Base-by-base conservation (phyloP, 768 basidiomycete species). In the Mycena metata region DNA sequence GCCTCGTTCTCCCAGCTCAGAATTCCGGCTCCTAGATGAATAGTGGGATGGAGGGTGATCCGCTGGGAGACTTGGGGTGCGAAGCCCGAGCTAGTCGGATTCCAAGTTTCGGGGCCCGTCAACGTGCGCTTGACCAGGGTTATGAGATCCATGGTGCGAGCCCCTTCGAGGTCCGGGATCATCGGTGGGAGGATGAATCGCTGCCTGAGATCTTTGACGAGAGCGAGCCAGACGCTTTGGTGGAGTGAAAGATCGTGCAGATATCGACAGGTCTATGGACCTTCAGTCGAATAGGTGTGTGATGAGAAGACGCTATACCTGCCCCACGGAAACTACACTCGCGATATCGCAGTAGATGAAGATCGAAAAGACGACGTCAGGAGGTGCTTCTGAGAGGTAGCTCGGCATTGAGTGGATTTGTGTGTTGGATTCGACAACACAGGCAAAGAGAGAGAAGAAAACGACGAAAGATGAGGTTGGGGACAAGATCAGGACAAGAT, bases 161-260 rank as follows among this genome's bases (percentile, higher is more conserved):
- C 49, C 1, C 36, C 47, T 26, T 35, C 21, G 6, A 54, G 24
- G 54, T 39, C 56, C 5, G 35, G n/a, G 21, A 12, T 23, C 10
- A 24, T 26, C 6, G 5, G 35, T 13, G 64, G 57, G 8, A 69
- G 49, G 6, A 69, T 63, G 4, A 23, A 57, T 24, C 55, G 21
- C 46, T 24, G 39, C 39, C 50, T 62, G 19, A 64, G 41, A n/a
- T 64, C 49, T 5, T 46, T 21, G 11, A 69, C 30, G 13, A 69
- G 52, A 23, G 26, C 56, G 8, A 69, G 56, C 68, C 68, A 69
- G 3, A 64, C 68, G 35, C 50, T 50, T 45, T 64, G 59, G 42
- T 26, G 9, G 50, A 64, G 60, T 13, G 68, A 55, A 2, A 69
- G 62, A 4, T 24, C 10, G n/a, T 69, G 50, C 3, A 64, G 19